Evolutionary conservation across 2,329 filamentous ascomycete species (phyloP).

Genomic region (Corinectria fuckeliana): DNA sequence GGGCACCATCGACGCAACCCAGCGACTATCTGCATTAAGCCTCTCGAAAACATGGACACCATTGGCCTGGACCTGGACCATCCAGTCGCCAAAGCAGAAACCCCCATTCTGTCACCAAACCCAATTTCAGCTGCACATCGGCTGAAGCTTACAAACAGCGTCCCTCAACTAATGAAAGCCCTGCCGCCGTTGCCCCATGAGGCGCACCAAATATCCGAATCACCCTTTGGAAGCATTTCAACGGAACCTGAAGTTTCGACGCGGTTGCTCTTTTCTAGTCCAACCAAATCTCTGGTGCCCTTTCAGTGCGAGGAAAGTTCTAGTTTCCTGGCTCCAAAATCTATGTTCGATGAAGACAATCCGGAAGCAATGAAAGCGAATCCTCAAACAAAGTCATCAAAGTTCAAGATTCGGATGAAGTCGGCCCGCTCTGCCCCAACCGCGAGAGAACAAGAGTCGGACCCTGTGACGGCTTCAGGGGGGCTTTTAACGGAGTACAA

Average conservation of each 20-base stretch:
- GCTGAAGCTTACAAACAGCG: conserved; percentile 56
- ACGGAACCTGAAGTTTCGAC: conserved; percentile 15
- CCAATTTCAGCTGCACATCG: conserved; percentile 55
- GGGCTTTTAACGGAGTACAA: conserved; percentile 21
- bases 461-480: neutral
- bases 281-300: conserved; percentile 8
- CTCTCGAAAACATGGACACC: neutral
- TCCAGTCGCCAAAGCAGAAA: conserved; percentile 19
- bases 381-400: conserved; percentile 19
- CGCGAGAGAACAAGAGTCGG: conserved; percentile 8
- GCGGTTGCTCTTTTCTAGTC: conserved; percentile 21
- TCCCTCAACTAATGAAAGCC: conserved; percentile 60
- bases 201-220: conserved; percentile 6
- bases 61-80: neutral
- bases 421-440: conserved; percentile 24
- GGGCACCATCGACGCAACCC: conserved; percentile 37
- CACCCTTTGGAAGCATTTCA: neutral
- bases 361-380: conserved; percentile 4
- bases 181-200: conserved; percentile 53
- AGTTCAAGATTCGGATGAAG: conserved; percentile 40
- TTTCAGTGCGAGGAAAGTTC: neutral
- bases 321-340: neutral
- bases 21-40: conserved; percentile 33
- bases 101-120: conserved; percentile 52
- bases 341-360: neutral